Base-by-base conservation (phyloP, 1,139 yeast species). In the Blastobotrys serpentis region DNA sequence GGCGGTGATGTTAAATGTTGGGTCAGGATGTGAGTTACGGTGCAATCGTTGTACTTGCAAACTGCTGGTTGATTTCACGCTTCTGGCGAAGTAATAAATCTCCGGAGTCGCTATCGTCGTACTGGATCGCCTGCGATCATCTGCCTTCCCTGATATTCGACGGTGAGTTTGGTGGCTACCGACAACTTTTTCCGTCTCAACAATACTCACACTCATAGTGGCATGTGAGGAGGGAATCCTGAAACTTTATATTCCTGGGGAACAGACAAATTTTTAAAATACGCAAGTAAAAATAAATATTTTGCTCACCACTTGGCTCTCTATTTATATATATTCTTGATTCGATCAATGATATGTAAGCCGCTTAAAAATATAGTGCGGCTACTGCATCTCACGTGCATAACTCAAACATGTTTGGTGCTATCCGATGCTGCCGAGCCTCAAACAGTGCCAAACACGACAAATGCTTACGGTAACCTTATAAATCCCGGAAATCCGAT, bases 41-140 rank as follows among this genome's bases (percentile, higher is more conserved):
- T 53, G 52, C 18, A 53, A 34, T 25, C 55, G 49, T 44, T 57
- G 61, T 11, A 57, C 51, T 46, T 57, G 61, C n/a, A 56, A 21
- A 25, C 43, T 42, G 30, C 17, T 38, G 19, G 49, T 26, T 3
- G 48, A 16, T 38, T 49, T 50, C 42, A 42, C 47, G 2, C 50
- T 49, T 25, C 50, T 42, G 8, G 59, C 61, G 46, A 53, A 50
- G 25, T 47, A 48, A 43, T 54, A 56, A 23, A 45, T 43, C 41
- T 53, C 56, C 42, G 43, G 33, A 2, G 44, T 25, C 13, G 25
- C 40, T 14, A 36, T 11, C n/a, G 23, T 18, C 13, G 32, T 14
- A 11, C 32, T 29, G 13, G 32, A 7, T 4, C 32, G 32, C n/a
- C 32, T n/a, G n/a, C n/a, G n/a, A n/a, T n/a, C n/a, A n/a, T n/a